Evolutionary conservation across 805 yeast genomes (phyloP).

Genomic region (Suhomyces sp.): DNA sequence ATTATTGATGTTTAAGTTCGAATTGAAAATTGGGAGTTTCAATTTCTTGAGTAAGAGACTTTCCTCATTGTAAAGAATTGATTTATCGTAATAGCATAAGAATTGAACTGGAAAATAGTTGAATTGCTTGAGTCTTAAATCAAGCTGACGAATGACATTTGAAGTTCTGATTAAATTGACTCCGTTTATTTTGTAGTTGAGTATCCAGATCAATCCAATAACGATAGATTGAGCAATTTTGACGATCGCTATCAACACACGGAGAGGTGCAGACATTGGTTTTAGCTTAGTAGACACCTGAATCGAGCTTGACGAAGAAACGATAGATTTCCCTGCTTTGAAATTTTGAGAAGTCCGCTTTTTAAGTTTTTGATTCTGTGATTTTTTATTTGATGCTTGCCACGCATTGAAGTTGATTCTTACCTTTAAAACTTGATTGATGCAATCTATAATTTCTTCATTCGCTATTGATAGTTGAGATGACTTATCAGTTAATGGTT

Average conservation of each 20-base stretch:
- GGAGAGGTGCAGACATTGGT: background rate
- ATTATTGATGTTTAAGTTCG: constrained; percentile 38
- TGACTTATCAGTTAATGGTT: constrained; percentile 10
- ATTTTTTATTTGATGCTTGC: constrained; percentile 1
- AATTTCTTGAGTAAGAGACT: constrained; percentile 45
- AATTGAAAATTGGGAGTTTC: constrained; percentile 35
- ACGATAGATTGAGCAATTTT: constrained; percentile 16
- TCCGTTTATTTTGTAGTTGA: constrained; percentile 27
- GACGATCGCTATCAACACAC: constrained; percentile 13
- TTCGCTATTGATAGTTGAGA: constrained; percentile 26
- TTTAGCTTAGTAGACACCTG: background rate
- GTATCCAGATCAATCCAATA: constrained; percentile 18
- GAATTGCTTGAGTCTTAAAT: constrained; percentile 71
- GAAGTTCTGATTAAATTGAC: constrained; percentile 43
- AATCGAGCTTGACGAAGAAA: background rate
- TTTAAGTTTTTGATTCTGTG: background rate
- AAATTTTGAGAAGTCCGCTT: background rate
- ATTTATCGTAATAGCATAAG: constrained; percentile 49
- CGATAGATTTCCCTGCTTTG: background rate
- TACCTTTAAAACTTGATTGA: constrained; percentile 28
- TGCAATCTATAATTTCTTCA: constrained; percentile 30
- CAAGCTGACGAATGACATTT: constrained; percentile 75
- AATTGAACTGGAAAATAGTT: constrained; percentile 81
- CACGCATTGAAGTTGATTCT: constrained; percentile 14
- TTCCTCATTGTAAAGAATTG: constrained; percentile 16